A percentile compares a stretch with the other conserved stretches of the same genome.
phyloP scores from a whole-genome alignment of 2,329 filamentous ascomycete species.

The Tolypocladium nubicola region DNA sequence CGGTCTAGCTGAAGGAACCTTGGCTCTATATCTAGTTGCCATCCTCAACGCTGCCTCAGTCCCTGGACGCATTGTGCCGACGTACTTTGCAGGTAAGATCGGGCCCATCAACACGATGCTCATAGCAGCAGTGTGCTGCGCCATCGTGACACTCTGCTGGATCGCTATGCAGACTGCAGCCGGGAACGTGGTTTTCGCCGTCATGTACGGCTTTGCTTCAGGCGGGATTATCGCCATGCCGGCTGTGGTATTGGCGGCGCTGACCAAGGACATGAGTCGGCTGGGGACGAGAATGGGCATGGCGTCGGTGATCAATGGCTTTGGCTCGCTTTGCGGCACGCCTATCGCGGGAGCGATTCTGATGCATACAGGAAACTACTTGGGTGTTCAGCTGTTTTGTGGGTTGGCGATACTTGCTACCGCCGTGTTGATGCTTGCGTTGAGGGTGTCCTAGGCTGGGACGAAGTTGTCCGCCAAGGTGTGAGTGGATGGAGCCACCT shows the following conservation, averaged over 20 bases:
- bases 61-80: constrained; percentile 36
- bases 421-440: neutral
- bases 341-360: constrained; percentile 29
- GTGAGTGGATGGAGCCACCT: neutral
- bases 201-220: constrained; percentile 35
- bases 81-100: constrained; percentile 28
- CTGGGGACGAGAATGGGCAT: constrained; percentile 36
- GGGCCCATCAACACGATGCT: constrained; percentile 31
- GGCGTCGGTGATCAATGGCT: constrained; percentile 22
- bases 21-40: constrained; percentile 35
- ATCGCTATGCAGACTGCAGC: constrained; percentile 22
- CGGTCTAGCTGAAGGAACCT: constrained; percentile 16
- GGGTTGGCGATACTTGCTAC: neutral
- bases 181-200: constrained; percentile 29
- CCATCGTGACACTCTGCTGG: constrained; percentile 28
- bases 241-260: constrained; percentile 27
- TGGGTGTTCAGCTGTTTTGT: neutral
- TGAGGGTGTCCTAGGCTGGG: neutral
- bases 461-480: neutral
- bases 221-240: constrained; percentile 32
- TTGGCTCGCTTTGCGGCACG: constrained; percentile 23
- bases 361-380: neutral
- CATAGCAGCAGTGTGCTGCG: constrained; percentile 19
- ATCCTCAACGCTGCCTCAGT: constrained; percentile 40
- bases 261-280: constrained; percentile 27